Conservation (phyloP, 2,329 filamentous ascomycete species). For the Cercospora brassicicola region DNA sequence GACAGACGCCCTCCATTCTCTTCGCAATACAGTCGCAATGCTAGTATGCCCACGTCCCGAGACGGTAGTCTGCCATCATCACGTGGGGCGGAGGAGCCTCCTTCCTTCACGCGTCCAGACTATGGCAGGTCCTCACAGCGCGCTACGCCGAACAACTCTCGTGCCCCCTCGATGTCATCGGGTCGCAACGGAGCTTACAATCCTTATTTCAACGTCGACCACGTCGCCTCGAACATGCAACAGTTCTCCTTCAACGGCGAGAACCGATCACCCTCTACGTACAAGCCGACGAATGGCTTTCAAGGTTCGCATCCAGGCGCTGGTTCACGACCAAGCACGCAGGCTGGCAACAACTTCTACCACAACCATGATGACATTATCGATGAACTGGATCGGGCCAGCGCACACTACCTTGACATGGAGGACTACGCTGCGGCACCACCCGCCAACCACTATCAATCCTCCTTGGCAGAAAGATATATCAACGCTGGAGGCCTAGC, state of each 20-base stretch:
- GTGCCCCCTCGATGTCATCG: constrained; percentile 50
- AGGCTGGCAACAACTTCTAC: background rate
- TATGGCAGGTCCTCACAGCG: constrained; percentile 26
- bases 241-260: constrained; percentile 28
- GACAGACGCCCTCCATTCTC: constrained; percentile 44
- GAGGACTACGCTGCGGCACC: constrained; percentile 39
- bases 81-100: constrained; percentile 49
- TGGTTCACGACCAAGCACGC: background rate
- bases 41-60: constrained; percentile 51
- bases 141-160: constrained; percentile 28
- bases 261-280: constrained; percentile 22
- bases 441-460: constrained; percentile 14
- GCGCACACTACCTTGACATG: constrained; percentile 38
- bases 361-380: constrained; percentile 21
- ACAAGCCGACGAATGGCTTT: constrained; percentile 20
- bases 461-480: constrained; percentile 24
- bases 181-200: constrained; percentile 46
- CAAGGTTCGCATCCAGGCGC: background rate
- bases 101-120: constrained; percentile 34
- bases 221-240: constrained; percentile 40
- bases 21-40: constrained; percentile 48
- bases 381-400: constrained; percentile 24
- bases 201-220: constrained; percentile 44
- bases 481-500: constrained; percentile 19
- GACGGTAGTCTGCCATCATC: constrained; percentile 60